A percentile compares a stretch with the other conserved stretches of the same genome.
Evolutionary conservation across 2,329 filamentous ascomycete genomes (phyloP).

Genomic region (Penicillium brevicompactum): DNA sequence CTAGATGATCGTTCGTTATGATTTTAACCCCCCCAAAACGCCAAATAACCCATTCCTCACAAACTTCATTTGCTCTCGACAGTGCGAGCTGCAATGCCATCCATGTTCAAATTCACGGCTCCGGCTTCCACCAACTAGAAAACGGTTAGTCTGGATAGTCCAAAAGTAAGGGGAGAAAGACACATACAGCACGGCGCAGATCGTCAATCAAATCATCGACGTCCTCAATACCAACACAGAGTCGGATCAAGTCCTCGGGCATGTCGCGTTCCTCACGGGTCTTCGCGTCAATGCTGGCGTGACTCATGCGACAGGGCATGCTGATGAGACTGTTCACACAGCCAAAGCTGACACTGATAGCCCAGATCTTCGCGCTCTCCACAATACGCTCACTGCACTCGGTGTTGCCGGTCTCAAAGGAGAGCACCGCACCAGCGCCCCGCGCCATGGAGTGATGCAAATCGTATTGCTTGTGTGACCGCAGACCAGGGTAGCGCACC

Average conservation of each 20-base stretch:
- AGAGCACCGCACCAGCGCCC: conserved; percentile 89
- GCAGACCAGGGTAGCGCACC: conserved; percentile 90
- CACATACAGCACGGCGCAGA: conserved; percentile 81
- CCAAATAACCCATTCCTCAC: conserved; percentile 2
- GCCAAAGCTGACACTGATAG: conserved; percentile 95
- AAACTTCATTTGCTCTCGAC: conserved; percentile 1
- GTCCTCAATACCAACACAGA: conserved; percentile 97
- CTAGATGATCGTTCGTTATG: neutral
- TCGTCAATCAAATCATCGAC: conserved; percentile 90
- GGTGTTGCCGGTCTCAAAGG: conserved; percentile 91
- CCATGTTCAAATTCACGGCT: conserved; percentile 81
- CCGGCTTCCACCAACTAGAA: conserved; percentile 85
- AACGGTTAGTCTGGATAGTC: conserved; percentile 9
- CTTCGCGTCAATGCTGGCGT: conserved; percentile 96
- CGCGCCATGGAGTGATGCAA: conserved; percentile 95
- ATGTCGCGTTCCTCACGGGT: conserved; percentile 85
- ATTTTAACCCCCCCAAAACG: conserved; percentile 18
- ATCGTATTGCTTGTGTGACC: conserved; percentile 94
- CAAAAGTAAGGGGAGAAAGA: conserved; percentile 5
- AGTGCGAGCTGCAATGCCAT: conserved; percentile 71
- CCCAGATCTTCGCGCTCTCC: conserved; percentile 87
- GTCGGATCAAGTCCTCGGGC: conserved; percentile 93
- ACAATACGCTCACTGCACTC: conserved; percentile 87
- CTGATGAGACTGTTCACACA: conserved; percentile 98
- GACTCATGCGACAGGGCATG: conserved; percentile 99